These are phyloP conservation scores for Trichoderma sp. DNA, from an alignment of 2,329 filamentous ascomycete species.

Conservation along the genomic window DNA sequence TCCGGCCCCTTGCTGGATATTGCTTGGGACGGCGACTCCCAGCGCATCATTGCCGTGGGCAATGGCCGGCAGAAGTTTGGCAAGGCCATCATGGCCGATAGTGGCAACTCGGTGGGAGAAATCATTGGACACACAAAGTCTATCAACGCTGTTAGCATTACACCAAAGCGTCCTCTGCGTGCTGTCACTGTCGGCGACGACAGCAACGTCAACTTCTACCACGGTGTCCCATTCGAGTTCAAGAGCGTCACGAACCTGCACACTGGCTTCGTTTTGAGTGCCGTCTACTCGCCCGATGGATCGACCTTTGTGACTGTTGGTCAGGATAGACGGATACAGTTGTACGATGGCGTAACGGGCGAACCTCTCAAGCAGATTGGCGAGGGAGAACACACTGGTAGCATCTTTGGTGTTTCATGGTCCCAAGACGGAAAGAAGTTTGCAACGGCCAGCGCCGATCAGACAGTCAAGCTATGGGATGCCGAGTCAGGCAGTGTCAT, in stretches of 20 bases:
- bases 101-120: constrained; percentile 93
- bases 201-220: constrained; percentile 84
- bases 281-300: constrained; percentile 89
- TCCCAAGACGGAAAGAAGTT: constrained; percentile 81
- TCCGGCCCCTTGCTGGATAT: constrained; percentile 94
- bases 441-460: constrained; percentile 90
- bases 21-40: constrained; percentile 95
- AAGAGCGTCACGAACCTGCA: constrained; percentile 80
- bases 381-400: constrained; percentile 84
- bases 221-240: constrained; percentile 96
- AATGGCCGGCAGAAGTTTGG: constrained; percentile 93
- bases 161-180: constrained; percentile 84
- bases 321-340: constrained; percentile 87
- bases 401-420: constrained; percentile 92
- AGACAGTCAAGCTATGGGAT: constrained; percentile 95
- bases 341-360: constrained; percentile 96
- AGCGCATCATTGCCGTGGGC: constrained; percentile 93
- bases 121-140: constrained; percentile 87
- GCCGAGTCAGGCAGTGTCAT: constrained; percentile 73
- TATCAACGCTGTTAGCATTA: constrained; percentile 88
- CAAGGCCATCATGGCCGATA: constrained; percentile 92
- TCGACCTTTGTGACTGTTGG: constrained; percentile 81
- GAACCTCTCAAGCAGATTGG: constrained; percentile 77
- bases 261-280: constrained; percentile 84
- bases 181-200: constrained; percentile 93